A percentile compares a stretch with the other conserved stretches of the same genome.
Conservation (phyloP, 192 early-diverging fungal species). For the Coemansia sp. region DNA sequence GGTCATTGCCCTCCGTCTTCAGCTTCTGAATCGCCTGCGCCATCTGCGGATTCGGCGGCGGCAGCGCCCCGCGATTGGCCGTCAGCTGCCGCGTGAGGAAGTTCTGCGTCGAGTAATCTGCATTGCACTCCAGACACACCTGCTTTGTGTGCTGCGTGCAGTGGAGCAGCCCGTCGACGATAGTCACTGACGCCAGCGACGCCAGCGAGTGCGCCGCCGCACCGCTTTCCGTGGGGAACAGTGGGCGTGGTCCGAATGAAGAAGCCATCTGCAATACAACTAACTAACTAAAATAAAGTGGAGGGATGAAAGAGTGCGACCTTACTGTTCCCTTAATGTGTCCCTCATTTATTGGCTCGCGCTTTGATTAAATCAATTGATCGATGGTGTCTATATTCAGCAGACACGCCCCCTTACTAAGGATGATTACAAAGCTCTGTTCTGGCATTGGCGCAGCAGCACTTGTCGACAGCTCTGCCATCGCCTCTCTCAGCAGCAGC, state of each 20-base stretch:
- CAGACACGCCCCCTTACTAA: no score
- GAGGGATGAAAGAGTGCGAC: background rate
- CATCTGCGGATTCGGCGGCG: slow-evolving; percentile 64
- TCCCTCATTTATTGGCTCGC: background rate
- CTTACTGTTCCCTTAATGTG: background rate
- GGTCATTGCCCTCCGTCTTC: slow-evolving; percentile 81
- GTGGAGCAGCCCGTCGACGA: slow-evolving; percentile 57
- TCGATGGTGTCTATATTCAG: no score
- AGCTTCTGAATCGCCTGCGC: slow-evolving; percentile 57
- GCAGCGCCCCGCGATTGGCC: slow-evolving; percentile 61
- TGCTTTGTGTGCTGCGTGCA: slow-evolving; percentile 64
- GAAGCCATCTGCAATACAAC: background rate
- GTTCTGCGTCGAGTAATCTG: slow-evolving; percentile 66
- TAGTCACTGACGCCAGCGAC: background rate
- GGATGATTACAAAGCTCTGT: no score
- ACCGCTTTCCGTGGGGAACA: slow-evolving; percentile 32
- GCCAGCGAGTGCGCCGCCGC: slow-evolving; percentile 20
- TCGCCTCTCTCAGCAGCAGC: no score
- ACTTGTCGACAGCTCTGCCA: no score
- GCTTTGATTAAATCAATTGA: background rate
- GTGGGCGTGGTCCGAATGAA: slow-evolving; percentile 41
- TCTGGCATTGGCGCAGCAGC: no score
- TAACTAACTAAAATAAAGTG: background rate
- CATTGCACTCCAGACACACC: slow-evolving; percentile 60
- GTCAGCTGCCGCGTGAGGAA: slow-evolving; percentile 62